A percentile compares a stretch with the other conserved stretches of the same genome.
Conservation (phyloP, 352 stramenopile genomes). For the Phytophthora melonis region DNA sequence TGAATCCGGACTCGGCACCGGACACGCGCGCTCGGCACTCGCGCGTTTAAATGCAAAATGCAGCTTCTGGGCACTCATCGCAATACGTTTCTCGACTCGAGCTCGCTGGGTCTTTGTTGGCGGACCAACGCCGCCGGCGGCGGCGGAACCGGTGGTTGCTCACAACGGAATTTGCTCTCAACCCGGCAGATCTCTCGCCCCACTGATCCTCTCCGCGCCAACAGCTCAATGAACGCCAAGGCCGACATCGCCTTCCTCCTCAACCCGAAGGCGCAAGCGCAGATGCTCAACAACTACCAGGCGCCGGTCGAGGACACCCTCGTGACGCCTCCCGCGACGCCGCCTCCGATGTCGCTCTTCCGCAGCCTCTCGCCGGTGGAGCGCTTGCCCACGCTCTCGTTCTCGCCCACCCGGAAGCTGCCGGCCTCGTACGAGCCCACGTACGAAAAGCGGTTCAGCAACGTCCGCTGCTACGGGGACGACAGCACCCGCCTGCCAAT, state of each 20-base stretch:
- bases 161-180: slow-evolving; percentile 24
- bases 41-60: slow-evolving; percentile 17
- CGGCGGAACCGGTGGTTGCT: background rate
- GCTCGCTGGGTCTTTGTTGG: slow-evolving; percentile 21
- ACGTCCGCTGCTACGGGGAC: slow-evolving; percentile 21
- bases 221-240: slow-evolving; percentile 40
- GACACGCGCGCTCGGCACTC: slow-evolving; percentile 5
- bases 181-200: slow-evolving; percentile 1
- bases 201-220: background rate
- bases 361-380: slow-evolving; percentile 20
- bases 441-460: slow-evolving; percentile 25
- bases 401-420: slow-evolving; percentile 35
- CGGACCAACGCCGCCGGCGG: background rate
- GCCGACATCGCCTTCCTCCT: slow-evolving; percentile 55
- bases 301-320: slow-evolving; percentile 10
- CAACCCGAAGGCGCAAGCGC: slow-evolving; percentile 31
- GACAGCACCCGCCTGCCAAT: slow-evolving; percentile 20
- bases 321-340: slow-evolving; percentile 15
- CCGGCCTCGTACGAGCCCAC: slow-evolving; percentile 29
- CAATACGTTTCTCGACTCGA: slow-evolving; percentile 27
- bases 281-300: slow-evolving; percentile 9
- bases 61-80: slow-evolving; percentile 23
- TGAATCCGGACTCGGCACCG: slow-evolving; percentile 17
- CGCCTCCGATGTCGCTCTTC: slow-evolving; percentile 33
- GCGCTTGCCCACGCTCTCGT: slow-evolving; percentile 20